Percentiles rank a stretch among this genome's conserved stretches.
phyloP scores from a whole-genome alignment of 1,284 basidiomycete species.

The Mycosarcoma maydis region DNA sequence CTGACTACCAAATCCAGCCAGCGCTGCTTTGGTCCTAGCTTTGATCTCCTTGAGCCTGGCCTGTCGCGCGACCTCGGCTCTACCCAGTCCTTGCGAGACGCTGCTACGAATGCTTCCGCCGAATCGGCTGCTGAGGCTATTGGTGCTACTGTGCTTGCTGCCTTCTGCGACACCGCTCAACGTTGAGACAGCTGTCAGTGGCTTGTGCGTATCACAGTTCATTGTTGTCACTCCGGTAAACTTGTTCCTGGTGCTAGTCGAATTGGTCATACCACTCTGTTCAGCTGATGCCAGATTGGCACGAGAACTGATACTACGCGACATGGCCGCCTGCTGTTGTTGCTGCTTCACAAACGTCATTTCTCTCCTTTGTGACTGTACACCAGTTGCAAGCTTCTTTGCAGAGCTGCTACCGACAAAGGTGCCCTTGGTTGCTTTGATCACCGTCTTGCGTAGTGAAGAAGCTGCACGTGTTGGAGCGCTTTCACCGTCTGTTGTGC shows the following conservation, averaged over 20 bases:
- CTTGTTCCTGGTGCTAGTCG: conserved; percentile 21
- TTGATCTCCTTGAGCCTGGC: conserved; percentile 42
- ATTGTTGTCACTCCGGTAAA: conserved; percentile 21
- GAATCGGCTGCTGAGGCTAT: conserved; percentile 21
- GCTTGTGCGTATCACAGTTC: conserved; percentile 2
- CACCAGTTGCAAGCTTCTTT: conserved; percentile 18
- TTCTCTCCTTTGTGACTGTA: conserved; percentile 16
- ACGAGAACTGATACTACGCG: conserved; percentile 24
- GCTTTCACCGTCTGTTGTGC: neutral
- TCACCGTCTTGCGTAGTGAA: conserved; percentile 36
- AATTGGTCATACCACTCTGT: neutral
- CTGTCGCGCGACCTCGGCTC: conserved; percentile 37
- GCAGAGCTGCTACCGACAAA: conserved; percentile 17
- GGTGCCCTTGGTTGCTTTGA: conserved; percentile 36
- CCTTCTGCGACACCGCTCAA: conserved; percentile 2
- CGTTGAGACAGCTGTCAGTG: conserved; percentile 11
- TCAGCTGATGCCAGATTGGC: conserved; percentile 5
- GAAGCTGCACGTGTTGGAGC: conserved; percentile 9
- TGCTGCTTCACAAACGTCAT: conserved; percentile 26
- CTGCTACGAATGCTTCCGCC: conserved; percentile 32
- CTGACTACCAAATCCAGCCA: conserved; percentile 28
- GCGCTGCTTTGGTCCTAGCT: conserved; percentile 29
- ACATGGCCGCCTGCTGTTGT: conserved; percentile 29
- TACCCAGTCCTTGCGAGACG: conserved; percentile 30
- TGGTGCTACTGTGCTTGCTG: conserved; percentile 11